phyloP scores from a whole-genome alignment of 2,329 filamentous ascomycete species.

The Onygenales sp. region DNA sequence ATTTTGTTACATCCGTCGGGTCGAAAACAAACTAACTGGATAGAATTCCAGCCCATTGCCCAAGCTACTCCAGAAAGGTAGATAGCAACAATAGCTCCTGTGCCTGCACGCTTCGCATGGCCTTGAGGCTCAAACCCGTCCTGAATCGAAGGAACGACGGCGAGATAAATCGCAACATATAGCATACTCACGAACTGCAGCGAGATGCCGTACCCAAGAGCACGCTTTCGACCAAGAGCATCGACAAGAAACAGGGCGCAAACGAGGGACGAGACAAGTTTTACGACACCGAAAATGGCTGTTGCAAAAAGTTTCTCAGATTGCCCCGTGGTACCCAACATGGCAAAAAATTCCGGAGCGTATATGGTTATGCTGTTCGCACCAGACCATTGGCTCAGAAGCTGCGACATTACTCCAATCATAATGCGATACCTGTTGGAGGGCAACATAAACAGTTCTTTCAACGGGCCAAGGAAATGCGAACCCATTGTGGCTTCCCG shows the following conservation, averaged over 20 bases:
- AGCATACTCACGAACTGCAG: constrained; percentile 44
- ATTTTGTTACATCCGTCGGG: too few relatives aligned
- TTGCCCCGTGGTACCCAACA: constrained; percentile 58
- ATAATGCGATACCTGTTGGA: constrained; percentile 62
- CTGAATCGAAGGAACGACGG: constrained; percentile 20
- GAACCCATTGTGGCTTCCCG: constrained; percentile 32
- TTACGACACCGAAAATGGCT: constrained; percentile 64
- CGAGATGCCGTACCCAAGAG: constrained; percentile 39
- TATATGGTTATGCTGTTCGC: constrained; percentile 63
- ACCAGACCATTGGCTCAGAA: constrained; percentile 64
- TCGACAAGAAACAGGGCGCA: constrained; percentile 71
- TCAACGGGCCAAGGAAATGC: constrained; percentile 7
- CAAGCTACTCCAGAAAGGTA: constrained; percentile 37
- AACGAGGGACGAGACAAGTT: constrained; percentile 54
- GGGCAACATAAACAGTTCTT: constrained; percentile 42
- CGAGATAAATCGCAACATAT: constrained; percentile 45
- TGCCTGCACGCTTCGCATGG: constrained; percentile 21
- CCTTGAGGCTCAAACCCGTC: constrained; percentile 13
- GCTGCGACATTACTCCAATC: constrained; percentile 55
- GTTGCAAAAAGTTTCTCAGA: constrained; percentile 62
- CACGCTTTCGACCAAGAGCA: constrained; percentile 58
- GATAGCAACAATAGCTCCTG: constrained; percentile 34
- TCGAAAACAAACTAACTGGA: constrained; percentile 9
- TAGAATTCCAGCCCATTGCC: constrained; percentile 40
- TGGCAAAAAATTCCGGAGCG: constrained; percentile 59